phyloP scores from a whole-genome alignment of 2,329 filamentous ascomycete genomes.

The Colletotrichum sp. region DNA sequence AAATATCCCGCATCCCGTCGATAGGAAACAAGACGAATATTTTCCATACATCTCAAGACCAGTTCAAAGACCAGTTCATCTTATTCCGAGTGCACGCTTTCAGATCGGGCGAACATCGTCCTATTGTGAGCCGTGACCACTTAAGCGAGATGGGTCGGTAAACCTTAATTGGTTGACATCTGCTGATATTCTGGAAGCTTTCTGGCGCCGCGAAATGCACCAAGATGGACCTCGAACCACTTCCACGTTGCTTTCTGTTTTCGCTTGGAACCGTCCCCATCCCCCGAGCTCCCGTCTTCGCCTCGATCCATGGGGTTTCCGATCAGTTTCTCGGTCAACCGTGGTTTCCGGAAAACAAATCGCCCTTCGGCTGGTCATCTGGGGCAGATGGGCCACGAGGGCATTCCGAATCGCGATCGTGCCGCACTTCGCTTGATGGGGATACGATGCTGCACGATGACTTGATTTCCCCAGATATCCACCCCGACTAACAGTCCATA shows the following conservation, averaged over 20 bases:
- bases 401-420: neutral
- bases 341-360: neutral
- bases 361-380: neutral
- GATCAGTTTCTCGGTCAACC: neutral
- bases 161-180: neutral
- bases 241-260: neutral
- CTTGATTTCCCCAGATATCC: constrained; percentile 8
- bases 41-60: neutral
- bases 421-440: neutral
- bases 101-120: neutral
- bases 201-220: neutral
- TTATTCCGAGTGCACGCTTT: neutral
- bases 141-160: neutral
- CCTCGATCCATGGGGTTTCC: neutral
- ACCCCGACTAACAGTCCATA: neutral
- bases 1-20: neutral
- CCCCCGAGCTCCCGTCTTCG: neutral
- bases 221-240: neutral
- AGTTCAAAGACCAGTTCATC: neutral
- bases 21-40: constrained; percentile 9
- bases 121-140: neutral
- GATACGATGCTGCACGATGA: neutral
- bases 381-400: neutral
- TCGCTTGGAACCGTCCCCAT: neutral
- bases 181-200: neutral